These are phyloP conservation scores for Vitis hybrid DNA, from an alignment of 177 flowering plant genomes.

Conservation along the genomic window DNA sequence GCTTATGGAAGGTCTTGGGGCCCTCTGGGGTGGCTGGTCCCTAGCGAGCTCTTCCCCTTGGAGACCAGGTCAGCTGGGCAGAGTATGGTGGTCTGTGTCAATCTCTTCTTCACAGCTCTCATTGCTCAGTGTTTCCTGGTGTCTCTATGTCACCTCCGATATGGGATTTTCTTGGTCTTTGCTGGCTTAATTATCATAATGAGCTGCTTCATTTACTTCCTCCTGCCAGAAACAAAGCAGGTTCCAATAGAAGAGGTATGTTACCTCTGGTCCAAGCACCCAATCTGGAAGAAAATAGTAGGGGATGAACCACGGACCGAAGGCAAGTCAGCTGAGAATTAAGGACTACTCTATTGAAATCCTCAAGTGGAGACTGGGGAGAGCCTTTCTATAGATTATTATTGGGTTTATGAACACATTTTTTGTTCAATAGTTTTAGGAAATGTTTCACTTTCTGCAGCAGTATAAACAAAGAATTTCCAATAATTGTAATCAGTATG, in stretches of 20 bases:
- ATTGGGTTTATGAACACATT: no score
- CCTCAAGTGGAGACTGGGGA: no score
- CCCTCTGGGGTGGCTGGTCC: slow-evolving; percentile 86
- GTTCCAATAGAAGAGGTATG: slow-evolving; percentile 87
- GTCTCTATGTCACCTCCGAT: slow-evolving; percentile 73
- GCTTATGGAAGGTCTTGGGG: slow-evolving; percentile 99
- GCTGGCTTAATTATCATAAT: slow-evolving; percentile 60
- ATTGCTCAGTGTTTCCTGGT: slow-evolving; percentile 86
- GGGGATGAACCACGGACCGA: neutral
- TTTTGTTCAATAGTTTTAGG: no score
- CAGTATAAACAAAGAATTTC: no score
- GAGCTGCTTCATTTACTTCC: slow-evolving; percentile 72
- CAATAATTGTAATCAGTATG: no score
- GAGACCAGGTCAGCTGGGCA: slow-evolving; percentile 95
- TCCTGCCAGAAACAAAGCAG: slow-evolving; percentile 92
- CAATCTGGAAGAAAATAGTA: slow-evolving; percentile 71
- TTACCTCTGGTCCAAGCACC: slow-evolving; percentile 60
- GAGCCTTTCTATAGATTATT: no score
- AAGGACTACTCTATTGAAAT: no score
- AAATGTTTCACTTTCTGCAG: no score
- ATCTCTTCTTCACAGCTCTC: slow-evolving; percentile 78
- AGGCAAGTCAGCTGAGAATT: no score
- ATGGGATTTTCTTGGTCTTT: slow-evolving; percentile 81
- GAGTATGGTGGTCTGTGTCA: slow-evolving; percentile 78
- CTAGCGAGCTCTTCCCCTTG: slow-evolving; percentile 85